Base-by-base conservation (phyloP, 768 basidiomycete species). In the Russula sp. region DNA sequence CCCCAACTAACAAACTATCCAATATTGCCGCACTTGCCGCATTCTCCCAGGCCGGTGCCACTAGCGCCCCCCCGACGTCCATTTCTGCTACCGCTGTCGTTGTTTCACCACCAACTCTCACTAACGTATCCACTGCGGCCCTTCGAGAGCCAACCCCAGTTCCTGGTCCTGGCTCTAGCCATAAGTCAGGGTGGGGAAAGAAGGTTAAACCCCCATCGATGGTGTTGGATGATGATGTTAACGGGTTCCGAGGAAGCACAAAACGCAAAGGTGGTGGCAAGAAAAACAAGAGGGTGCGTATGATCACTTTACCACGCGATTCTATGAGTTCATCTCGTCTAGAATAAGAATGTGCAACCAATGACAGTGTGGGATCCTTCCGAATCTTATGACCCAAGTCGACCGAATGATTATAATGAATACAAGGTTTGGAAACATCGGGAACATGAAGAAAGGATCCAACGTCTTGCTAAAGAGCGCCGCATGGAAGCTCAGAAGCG, bases 161-260 rank as follows among this genome's bases (percentile, higher is more conserved):
- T 60, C 72, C 22, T 63, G 74, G 5, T 56, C 75, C n/a, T 62
- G 74, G 3, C 54, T 75, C n/a, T 74, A 78, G 66, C 74, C 78
- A 18, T 72, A 77, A 65, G 69, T 73, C 52, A 65, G 85, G 85
- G 66, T 92, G 91, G 91, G 88, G 88, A 46, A 89, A 87, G 74
- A 92, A 92, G 71, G 85, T 93, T 70, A 92, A 92, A 68, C 91
- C 92, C 16, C 92, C 92, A 3, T 88, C 88, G 0, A 93, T 94
- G 90, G 78, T 93, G 22, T 81, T 94, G 10, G 91, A 93, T 63
- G 92, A 93, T 62, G 90, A 93, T 64, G 78, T 93, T 65, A 93
- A 93, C 60, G 91, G 91, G 1, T 94, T 87, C 73, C 87, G 83
- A 68, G 68, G 79, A 13, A 76, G 78, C 11, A 75, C 80, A 49